Percentiles rank a stretch among this genome's conserved stretches.
Evolutionary conservation across 1,284 basidiomycete genomes (phyloP).

Genomic region (Limonomyces culmigenus): DNA sequence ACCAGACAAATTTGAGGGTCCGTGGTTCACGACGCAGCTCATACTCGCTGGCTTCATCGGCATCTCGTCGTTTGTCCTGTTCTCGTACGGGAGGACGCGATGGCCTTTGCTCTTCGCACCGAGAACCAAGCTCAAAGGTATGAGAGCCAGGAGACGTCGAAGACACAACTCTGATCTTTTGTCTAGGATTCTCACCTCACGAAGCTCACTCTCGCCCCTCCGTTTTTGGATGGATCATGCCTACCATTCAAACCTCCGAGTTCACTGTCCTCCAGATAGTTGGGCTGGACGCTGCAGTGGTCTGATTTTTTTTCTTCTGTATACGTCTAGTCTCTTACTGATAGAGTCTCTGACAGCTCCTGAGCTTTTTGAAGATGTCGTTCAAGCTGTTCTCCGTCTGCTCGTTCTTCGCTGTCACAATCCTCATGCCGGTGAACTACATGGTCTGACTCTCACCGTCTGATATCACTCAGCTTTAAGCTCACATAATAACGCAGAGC

Average conservation of each 20-base stretch:
- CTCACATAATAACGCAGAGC: conserved; percentile 34
- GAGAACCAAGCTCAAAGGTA: conserved; percentile 86
- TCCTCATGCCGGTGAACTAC: conserved; percentile 85
- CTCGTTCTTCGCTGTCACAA: conserved; percentile 60
- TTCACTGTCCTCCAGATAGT: conserved; percentile 93
- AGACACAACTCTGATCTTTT: conserved; percentile 2
- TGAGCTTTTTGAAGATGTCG: conserved; percentile 91
- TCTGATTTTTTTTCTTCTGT: conserved; percentile 15
- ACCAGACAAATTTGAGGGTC: conserved; percentile 63
- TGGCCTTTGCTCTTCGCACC: conserved; percentile 88
- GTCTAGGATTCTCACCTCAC: conserved; percentile 72
- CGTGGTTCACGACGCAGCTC: conserved; percentile 89
- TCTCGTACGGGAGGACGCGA: conserved; percentile 74
- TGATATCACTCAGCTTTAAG: conserved; percentile 1
- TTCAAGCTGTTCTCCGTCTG: conserved; percentile 84
- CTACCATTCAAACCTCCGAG: conserved; percentile 81
- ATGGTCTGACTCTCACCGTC: conserved; percentile 30
- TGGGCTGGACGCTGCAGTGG: conserved; percentile 90
- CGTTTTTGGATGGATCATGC: conserved; percentile 92
- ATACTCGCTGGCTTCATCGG: conserved; percentile 69
- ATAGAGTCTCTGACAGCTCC: conserved; percentile 32
- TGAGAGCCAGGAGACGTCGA: conserved; percentile 6
- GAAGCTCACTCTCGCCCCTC: conserved; percentile 71
- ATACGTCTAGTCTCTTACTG: conserved; percentile 3
- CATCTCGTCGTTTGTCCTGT: conserved; percentile 65